Evolutionary conservation across 2,329 filamentous ascomycete species (phyloP).

Genomic region (Epichloe scottii): DNA sequence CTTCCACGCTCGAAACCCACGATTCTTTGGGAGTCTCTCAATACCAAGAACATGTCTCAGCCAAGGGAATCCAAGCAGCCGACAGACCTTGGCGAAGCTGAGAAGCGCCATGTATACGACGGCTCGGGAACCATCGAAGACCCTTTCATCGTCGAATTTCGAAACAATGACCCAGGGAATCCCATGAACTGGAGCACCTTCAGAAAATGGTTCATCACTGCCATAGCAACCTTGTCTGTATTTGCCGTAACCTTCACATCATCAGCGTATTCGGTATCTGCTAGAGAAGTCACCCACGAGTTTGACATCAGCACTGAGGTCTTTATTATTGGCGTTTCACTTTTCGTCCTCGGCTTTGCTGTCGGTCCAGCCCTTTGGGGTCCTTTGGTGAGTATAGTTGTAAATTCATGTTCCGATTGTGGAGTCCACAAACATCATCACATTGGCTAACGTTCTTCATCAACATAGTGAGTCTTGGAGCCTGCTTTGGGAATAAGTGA

Average conservation of each 20-base stretch:
- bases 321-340: conserved; percentile 54
- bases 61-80: neutral
- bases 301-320: conserved; percentile 55
- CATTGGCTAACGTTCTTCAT: no score
- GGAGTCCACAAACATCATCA: no score
- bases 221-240: neutral
- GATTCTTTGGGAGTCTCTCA: neutral
- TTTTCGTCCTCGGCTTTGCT: conserved; percentile 45
- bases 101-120: neutral
- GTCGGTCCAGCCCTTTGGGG: conserved; percentile 48
- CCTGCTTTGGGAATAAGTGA: no score
- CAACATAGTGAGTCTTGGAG: no score
- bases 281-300: conserved; percentile 47
- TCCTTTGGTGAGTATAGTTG: conserved; percentile 24
- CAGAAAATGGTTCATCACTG: neutral
- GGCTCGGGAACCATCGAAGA: neutral
- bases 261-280: neutral
- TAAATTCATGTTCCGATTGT: no score
- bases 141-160: neutral
- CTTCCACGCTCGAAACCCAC: neutral
- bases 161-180: neutral
- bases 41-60: neutral
- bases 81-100: neutral
- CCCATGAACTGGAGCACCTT: neutral
- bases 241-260: neutral